A percentile compares a stretch with the other conserved stretches of the same genome.
Conservation (phyloP, 331 rosid species). For the Prunus yedoensis region DNA sequence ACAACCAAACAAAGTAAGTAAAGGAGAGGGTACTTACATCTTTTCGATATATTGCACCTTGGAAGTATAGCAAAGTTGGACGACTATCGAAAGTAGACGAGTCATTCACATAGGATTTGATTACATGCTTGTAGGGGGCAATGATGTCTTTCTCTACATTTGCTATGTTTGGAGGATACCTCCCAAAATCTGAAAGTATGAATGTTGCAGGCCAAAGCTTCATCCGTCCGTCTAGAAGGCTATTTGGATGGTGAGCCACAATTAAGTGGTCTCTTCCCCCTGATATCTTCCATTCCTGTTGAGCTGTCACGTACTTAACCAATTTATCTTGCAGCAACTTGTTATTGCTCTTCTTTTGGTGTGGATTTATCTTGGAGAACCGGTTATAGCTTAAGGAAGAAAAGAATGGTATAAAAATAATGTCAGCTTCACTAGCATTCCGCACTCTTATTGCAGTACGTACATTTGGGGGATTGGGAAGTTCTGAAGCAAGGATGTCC, state of each 20-base stretch:
- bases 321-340: constrained; percentile 57
- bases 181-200: constrained; percentile 81
- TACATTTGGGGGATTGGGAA: constrained; percentile 34
- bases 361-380: constrained; percentile 35
- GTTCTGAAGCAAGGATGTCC: constrained; percentile 70
- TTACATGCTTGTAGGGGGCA: constrained; percentile 79
- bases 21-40: constrained; percentile 55
- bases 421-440: constrained; percentile 68
- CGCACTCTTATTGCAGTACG: constrained; percentile 48
- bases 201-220: constrained; percentile 69
- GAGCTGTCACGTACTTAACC: constrained; percentile 47
- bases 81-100: constrained; percentile 57
- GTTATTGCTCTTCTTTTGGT: constrained; percentile 47
- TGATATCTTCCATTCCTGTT: constrained; percentile 68
- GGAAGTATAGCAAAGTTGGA: constrained; percentile 67
- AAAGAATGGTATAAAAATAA: constrained; percentile 75
- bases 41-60: constrained; percentile 86
- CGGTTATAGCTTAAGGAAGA: constrained; percentile 77
- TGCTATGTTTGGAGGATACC: constrained; percentile 76
- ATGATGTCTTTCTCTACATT: constrained; percentile 82
- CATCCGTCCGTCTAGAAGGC: constrained; percentile 71
- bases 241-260: constrained; percentile 87
- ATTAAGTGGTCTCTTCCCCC: constrained; percentile 80
- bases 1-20: constrained; percentile 9
- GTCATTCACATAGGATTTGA: constrained; percentile 48